Conservation (phyloP, 495 filamentous ascomycete species). For the Aspergillus affinis region DNA sequence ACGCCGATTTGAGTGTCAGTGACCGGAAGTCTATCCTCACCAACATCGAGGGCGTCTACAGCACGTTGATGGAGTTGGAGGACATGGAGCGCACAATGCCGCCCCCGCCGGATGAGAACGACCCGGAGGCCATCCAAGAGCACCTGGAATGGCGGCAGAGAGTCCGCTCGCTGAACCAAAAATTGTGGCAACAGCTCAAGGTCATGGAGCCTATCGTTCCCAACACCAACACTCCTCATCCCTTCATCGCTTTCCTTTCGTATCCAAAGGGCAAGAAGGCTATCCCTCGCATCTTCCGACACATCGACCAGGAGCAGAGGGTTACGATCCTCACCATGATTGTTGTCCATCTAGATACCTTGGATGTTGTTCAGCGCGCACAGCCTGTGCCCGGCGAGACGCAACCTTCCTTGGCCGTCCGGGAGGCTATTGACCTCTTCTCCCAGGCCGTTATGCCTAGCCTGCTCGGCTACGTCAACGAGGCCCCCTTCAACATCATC, state of each 20-base stretch:
- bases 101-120: constrained; percentile 60
- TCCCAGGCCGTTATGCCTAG: constrained; percentile 82
- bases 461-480: constrained; percentile 82
- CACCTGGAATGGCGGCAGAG: constrained; percentile 71
- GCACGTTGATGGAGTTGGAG: constrained; percentile 86
- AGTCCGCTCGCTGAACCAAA: constrained; percentile 69
- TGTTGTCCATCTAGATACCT: constrained; percentile 84
- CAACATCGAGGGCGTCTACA: constrained; percentile 85
- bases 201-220: constrained; percentile 85
- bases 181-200: constrained; percentile 81
- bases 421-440: constrained; percentile 92
- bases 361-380: constrained; percentile 84
- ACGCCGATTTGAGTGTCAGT: constrained; percentile 52
- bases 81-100: constrained; percentile 91
- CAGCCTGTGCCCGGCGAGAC: constrained; percentile 67
- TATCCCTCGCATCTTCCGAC: constrained; percentile 90
- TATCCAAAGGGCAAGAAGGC: constrained; percentile 96
- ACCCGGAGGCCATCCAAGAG: constrained; percentile 60
- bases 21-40: constrained; percentile 81
- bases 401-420: constrained; percentile 65
- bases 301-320: constrained; percentile 87
- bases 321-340: constrained; percentile 94
- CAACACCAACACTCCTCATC: constrained; percentile 72
- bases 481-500: constrained; percentile 86
- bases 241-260: constrained; percentile 94